Evolutionary conservation across 345 rosid species (phyloP).

Genomic region (Eucalyptus brandiana): DNA sequence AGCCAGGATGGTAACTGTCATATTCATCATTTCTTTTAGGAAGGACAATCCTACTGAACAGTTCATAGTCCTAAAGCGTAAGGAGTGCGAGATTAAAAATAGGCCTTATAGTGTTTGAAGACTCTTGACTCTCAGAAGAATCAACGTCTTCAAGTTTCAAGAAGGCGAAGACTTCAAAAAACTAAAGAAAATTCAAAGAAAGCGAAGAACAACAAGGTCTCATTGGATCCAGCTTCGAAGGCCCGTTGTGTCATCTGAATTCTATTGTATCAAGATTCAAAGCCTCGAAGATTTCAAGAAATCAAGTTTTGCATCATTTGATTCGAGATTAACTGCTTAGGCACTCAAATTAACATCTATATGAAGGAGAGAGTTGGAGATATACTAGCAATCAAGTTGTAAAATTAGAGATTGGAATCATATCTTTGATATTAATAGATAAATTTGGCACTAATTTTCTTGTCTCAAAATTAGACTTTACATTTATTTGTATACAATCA

Average conservation of each 20-base stretch:
- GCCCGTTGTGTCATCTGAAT: neutral
- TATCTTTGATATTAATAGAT: neutral
- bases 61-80: too few relatives aligned
- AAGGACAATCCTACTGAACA: too few relatives aligned
- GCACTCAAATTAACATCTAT: neutral
- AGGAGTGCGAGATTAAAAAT: too few relatives aligned
- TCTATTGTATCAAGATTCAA: neutral
- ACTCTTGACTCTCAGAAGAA: neutral
- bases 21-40: too few relatives aligned
- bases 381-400: neutral
- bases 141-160: neutral
- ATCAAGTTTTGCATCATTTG: too few relatives aligned
- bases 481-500: neutral
- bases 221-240: neutral
- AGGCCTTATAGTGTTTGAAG: neutral
- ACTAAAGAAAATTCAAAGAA: neutral
- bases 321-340: neutral
- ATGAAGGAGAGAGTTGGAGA: neutral
- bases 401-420: neutral
- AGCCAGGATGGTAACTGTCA: neutral
- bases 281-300: neutral
- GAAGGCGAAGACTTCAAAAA: neutral
- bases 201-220: neutral
- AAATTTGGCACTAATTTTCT: neutral
- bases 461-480: neutral